Conservation (phyloP, 1,284 basidiomycete species). For the Meripilus lineatus region DNA sequence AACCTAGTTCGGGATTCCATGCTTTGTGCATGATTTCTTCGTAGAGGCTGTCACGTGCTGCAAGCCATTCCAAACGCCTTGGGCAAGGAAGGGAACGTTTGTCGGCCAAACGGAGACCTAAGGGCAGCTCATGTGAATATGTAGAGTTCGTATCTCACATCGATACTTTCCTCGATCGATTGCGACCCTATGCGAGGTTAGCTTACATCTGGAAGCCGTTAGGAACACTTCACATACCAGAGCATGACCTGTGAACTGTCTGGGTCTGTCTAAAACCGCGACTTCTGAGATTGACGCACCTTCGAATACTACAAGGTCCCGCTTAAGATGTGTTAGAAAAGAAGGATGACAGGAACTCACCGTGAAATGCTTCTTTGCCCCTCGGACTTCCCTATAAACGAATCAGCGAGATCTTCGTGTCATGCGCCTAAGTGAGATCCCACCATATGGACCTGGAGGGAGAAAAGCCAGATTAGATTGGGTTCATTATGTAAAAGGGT, state of each 20-base stretch:
- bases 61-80: slow-evolving; percentile 65
- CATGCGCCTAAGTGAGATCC: slow-evolving; percentile 27
- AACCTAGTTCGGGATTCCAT: slow-evolving; percentile 64
- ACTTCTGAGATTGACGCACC: slow-evolving; percentile 34
- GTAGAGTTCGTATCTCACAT: too few species aligned
- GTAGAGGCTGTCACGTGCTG: slow-evolving; percentile 74
- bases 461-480: slow-evolving; percentile 18
- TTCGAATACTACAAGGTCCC: slow-evolving; percentile 68
- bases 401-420: too few species aligned
- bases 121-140: background rate
- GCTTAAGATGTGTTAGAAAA: slow-evolving; percentile 1
- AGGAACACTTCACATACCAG: slow-evolving; percentile 46
- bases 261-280: slow-evolving; percentile 1
- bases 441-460: slow-evolving; percentile 64
- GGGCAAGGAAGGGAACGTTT: slow-evolving; percentile 83
- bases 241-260: slow-evolving; percentile 67
- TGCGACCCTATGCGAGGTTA: slow-evolving; percentile 62
- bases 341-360: slow-evolving; percentile 36
- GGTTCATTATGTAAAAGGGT: slow-evolving; percentile 7
- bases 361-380: slow-evolving; percentile 79
- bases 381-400: slow-evolving; percentile 77
- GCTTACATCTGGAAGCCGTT: slow-evolving; percentile 3
- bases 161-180: slow-evolving; percentile 71
- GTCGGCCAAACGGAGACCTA: slow-evolving; percentile 82
- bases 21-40: slow-evolving; percentile 82